These are phyloP conservation scores for Phytophthora citrophthora DNA, from an alignment of 352 stramenopile genomes.

Conservation along the genomic window DNA sequence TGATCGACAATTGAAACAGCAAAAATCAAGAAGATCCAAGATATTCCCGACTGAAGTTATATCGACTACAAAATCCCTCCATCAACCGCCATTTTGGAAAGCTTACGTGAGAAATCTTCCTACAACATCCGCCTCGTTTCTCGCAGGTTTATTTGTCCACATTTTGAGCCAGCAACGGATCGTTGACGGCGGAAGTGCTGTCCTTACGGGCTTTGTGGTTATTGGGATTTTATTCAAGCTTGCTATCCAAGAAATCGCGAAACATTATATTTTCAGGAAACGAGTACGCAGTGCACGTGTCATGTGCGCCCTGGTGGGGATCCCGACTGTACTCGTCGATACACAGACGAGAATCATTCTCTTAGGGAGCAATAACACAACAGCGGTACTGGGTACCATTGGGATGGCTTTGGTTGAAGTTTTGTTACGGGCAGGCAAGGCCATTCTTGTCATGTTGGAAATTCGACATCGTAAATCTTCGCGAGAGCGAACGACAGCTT, in stretches of 20 bases:
- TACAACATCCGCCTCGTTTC: neutral
- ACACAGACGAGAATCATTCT: slow-evolving; percentile 47
- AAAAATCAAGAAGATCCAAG: neutral
- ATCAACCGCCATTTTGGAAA: slow-evolving; percentile 6
- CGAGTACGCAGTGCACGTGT: slow-evolving; percentile 25
- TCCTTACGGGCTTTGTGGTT: neutral
- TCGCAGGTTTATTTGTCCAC: slow-evolving; percentile 17
- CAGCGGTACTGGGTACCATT: slow-evolving; percentile 17
- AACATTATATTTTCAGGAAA: slow-evolving; percentile 28
- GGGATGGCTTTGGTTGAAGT: slow-evolving; percentile 40
- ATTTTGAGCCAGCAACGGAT: slow-evolving; percentile 18
- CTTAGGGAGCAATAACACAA: slow-evolving; percentile 26
- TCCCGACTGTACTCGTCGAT: slow-evolving; percentile 49
- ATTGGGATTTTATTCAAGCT: slow-evolving; percentile 30
- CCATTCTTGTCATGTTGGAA: slow-evolving; percentile 17
- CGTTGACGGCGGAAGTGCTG: neutral
- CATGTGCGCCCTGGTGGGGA: slow-evolving; percentile 37
- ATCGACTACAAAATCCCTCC: neutral
- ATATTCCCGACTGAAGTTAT: neutral
- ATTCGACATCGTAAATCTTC: slow-evolving; percentile 15
- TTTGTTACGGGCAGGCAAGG: slow-evolving; percentile 21
- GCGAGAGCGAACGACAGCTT: neutral
- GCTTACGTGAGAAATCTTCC: neutral
- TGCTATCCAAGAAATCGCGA: slow-evolving; percentile 29
- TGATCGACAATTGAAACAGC: neutral